Evolutionary conservation across 2,329 filamentous ascomycete species (phyloP), one percentile per base, ranked within the genome.

Genomic region (Exophiala mesophila): DNA sequence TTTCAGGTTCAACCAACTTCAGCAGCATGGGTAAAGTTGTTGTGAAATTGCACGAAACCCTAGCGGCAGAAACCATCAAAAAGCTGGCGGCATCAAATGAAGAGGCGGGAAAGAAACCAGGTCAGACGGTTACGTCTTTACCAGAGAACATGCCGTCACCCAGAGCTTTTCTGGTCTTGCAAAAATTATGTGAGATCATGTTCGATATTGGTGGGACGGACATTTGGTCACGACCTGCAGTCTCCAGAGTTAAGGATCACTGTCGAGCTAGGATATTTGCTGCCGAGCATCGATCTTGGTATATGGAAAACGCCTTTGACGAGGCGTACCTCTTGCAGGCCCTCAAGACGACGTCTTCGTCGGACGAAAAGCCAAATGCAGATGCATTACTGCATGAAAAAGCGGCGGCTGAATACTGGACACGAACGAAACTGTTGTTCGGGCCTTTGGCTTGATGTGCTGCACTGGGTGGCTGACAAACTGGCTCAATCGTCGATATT

Each of bases 111-210:
- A 42, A 34, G 18, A 5, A 35, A 16, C n/a, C 5, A 17, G 41
- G 21, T 31, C 36, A 28, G 7, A 18, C n/a, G 4, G 6, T 6
- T 4, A 17, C 32, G 26, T 19, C 36, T 13, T 37, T 53, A 17
- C 44, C 45, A 9, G 50, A 56, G 4, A 36, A 44, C 29, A 48
- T 55, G 44, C 54, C 54, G 15, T 55, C 54, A 1, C 54, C 54
- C 3, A 36, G 35, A 26, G 26, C 48, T 5, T 49, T 56, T 18
- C 39, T 36, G n/a, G 37, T 46, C 5, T 33, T 56, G 36, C 50
- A 48, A 28, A 19, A 28, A 12, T 36, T 55, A 12, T 53, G 50
- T 36, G 38, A 35, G 10, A 44, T 49, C n/a, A 55, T 56, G 54
- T 21, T 41, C n/a, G 50, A 53, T 5, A 41, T 52, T 17, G 52